These are phyloP conservation scores for Dendrothele bispora DNA, from an alignment of 768 basidiomycete species.

Conservation along the genomic window DNA sequence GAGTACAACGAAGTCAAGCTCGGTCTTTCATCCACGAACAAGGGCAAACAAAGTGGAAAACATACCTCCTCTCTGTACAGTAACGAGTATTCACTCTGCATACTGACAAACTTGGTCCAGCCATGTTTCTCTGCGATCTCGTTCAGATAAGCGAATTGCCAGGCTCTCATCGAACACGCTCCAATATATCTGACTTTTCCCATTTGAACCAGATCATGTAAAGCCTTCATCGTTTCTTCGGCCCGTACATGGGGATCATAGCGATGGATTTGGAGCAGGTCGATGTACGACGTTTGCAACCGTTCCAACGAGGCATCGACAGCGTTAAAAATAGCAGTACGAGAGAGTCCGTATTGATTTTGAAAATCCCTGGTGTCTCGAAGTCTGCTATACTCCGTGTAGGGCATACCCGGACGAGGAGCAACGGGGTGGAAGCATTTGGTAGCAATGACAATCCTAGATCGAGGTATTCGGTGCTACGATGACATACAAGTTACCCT, in stretches of 20 bases:
- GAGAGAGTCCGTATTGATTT: slow-evolving; percentile 22
- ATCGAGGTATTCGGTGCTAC: slow-evolving; percentile 24
- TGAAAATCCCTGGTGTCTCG: slow-evolving; percentile 11
- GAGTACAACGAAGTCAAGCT: not conserved
- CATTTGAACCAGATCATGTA: slow-evolving; percentile 37
- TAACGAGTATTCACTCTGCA: slow-evolving; percentile 49
- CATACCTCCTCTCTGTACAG: slow-evolving; percentile 45
- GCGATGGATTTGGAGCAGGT: slow-evolving; percentile 37
- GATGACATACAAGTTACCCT: not conserved
- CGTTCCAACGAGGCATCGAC: slow-evolving; percentile 13
- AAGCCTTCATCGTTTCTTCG: slow-evolving; percentile 41
- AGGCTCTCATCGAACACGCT: slow-evolving; percentile 32
- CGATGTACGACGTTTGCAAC: slow-evolving; percentile 20
- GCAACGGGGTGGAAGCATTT: slow-evolving; percentile 17
- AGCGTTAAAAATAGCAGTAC: slow-evolving; percentile 20
- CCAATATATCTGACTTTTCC: slow-evolving; percentile 40
- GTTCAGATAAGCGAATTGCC: slow-evolving; percentile 39
- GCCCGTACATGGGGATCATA: slow-evolving; percentile 27
- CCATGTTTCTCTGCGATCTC: slow-evolving; percentile 35
- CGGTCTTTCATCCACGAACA: no score
- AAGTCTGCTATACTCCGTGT: not conserved
- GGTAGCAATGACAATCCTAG: slow-evolving; percentile 11
- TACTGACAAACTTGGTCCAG: slow-evolving; percentile 49
- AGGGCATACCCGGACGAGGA: not conserved
- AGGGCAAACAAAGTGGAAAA: not conserved